Evolutionary conservation across 805 yeast genomes (phyloP), one percentile per base, ranked within the genome.

Genomic region (Kluyveromyces dobzhanskii): DNA sequence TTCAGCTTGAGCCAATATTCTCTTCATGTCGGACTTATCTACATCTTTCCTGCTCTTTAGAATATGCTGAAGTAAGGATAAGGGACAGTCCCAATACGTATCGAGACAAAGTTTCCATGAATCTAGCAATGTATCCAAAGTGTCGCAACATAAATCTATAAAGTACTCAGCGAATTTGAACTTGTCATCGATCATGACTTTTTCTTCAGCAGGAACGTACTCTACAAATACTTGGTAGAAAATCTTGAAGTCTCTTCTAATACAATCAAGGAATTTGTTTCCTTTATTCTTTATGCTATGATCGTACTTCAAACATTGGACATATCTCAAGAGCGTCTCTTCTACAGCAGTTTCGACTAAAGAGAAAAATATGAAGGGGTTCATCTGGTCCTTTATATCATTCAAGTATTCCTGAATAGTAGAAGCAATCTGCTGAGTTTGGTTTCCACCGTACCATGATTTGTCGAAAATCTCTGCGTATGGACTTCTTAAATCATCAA

Each of bases 11-110:
- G 49, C 46, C 8, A 50, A 3, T 3, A 52, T 42, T 17, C 40
- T 40, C 33, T 54, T 57, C n/a, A 56, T 41, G 1, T 37, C 39
- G 10, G 62, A 57, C 26, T 48, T 51, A 33, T 62, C 67, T 31
- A 62, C 53, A 38, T 64, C 68, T 38, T 61, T 57, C 42, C 69
- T 57, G 28, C 66, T 57, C 46, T 67, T 65, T 38, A 87, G 67
- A 30, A 86, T 71, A 11, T 78, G 78, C 32, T 73, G 74, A 31
- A 88, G 69, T 51, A 86, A 73, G 37, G 75, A 80, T 6, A 80
- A 62, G 0, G 94, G 87, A 42, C 88, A 78, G 56, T 85, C 87
- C 63, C 85, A 79, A 64, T 80, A 86, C 30, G 71, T 72, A 10
- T 66, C 65, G 38, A 86, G 64, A 28, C 83, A 72, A 32, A 71